These are phyloP conservation scores for Somion occarium DNA, from an alignment of 1,284 basidiomycete genomes.

Conservation along the genomic window DNA sequence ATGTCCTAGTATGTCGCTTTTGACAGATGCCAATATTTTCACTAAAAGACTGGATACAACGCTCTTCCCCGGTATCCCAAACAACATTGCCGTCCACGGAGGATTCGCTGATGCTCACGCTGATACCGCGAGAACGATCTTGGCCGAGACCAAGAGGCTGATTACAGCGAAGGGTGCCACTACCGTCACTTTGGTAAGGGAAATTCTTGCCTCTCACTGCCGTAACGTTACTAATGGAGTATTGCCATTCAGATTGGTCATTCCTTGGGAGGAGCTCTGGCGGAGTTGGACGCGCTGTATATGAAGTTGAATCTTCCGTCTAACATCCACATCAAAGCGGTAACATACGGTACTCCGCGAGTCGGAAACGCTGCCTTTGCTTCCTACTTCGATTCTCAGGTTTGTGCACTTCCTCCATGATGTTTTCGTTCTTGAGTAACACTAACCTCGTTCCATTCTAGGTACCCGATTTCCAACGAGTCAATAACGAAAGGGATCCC, in stretches of 20 bases:
- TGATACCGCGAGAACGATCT: constrained; percentile 32
- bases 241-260: constrained; percentile 27
- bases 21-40: constrained; percentile 43
- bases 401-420: constrained; percentile 8
- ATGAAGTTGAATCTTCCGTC: constrained; percentile 33
- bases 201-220: not conserved
- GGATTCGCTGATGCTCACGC: constrained; percentile 48
- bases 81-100: constrained; percentile 36
- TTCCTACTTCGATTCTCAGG: constrained; percentile 27
- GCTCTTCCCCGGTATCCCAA: constrained; percentile 45
- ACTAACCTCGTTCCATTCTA: constrained; percentile 6
- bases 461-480: constrained; percentile 29
- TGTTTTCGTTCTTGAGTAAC: not conserved
- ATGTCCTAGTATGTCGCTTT: constrained; percentile 31
- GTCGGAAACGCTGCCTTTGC: constrained; percentile 32
- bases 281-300: constrained; percentile 34
- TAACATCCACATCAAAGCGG: constrained; percentile 28
- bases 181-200: constrained; percentile 32
- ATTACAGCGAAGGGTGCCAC: constrained; percentile 29
- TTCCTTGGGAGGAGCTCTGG: constrained; percentile 37
- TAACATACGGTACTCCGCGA: constrained; percentile 37
- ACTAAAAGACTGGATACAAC: constrained; percentile 29
- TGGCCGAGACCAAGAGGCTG: constrained; percentile 33
- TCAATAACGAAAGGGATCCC: constrained; percentile 35
- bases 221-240: not conserved